phyloP scores from a whole-genome alignment of 495 filamentous ascomycete genomes.

The Neurospora tetraspora region DNA sequence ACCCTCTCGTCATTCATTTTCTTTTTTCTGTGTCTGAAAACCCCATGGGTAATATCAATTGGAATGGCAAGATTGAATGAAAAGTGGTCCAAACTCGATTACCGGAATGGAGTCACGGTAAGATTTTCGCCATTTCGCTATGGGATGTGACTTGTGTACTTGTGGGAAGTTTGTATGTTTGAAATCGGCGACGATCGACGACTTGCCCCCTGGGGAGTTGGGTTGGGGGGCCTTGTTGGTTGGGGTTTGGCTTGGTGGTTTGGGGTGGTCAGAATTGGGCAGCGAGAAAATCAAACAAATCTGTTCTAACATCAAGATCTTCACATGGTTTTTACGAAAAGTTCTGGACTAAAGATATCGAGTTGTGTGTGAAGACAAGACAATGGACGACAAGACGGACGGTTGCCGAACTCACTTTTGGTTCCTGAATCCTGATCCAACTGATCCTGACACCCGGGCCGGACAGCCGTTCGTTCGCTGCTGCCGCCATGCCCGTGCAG shows the following conservation, averaged over 20 bases:
- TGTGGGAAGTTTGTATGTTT: neutral
- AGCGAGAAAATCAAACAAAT: neutral
- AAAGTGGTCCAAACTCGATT: neutral
- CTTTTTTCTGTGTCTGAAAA: neutral
- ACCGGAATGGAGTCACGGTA: neutral
- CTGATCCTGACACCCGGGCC: neutral
- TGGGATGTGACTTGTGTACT: neutral
- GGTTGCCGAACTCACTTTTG: too few relatives aligned
- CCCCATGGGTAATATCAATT: neutral
- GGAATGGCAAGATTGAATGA: neutral
- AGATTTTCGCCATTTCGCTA: neutral
- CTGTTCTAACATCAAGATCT: neutral
- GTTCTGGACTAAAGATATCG: too few relatives aligned
- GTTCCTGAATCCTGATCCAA: neutral
- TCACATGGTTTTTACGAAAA: neutral
- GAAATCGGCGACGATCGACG: neutral
- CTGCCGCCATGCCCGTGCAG: neutral
- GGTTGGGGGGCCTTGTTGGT: neutral
- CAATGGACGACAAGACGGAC: neutral
- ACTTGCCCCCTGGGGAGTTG: neutral
- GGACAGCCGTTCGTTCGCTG: neutral
- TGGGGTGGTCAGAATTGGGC: neutral
- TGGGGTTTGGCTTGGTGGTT: neutral
- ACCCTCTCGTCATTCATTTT: neutral
- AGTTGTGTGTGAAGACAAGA: neutral